phyloP scores from a whole-genome alignment of 495 filamentous ascomycete genomes.

The Penicillium dipodomyicola region DNA sequence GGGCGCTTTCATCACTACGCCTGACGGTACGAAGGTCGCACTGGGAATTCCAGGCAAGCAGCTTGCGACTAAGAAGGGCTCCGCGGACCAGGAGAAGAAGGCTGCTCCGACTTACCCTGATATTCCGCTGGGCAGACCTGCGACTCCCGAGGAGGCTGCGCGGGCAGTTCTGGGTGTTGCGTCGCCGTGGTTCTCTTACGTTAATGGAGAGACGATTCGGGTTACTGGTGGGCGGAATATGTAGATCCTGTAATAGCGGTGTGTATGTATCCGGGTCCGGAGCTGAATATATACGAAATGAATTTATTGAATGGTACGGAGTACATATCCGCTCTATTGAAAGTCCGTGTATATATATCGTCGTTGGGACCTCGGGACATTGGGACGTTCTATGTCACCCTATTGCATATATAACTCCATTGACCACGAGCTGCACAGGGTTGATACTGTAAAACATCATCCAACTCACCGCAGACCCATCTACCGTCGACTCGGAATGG shows the following conservation, averaged over 20 bases:
- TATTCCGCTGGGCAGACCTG: constrained; percentile 74
- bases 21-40: constrained; percentile 73
- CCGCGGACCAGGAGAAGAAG: constrained; percentile 27
- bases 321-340: not conserved
- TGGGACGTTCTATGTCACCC: not conserved
- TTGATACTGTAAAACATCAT: constrained; percentile 1
- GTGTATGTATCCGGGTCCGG: not conserved
- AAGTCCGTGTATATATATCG: not conserved
- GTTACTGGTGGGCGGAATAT: constrained; percentile 84
- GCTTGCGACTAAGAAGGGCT: constrained; percentile 39
- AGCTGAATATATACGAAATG: not conserved
- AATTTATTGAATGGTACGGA: not conserved
- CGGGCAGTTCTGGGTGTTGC: constrained; percentile 75
- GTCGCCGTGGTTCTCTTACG: constrained; percentile 76
- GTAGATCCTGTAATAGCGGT: constrained; percentile 36
- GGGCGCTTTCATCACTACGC: constrained; percentile 70
- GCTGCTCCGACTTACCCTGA: constrained; percentile 49
- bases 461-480: not conserved
- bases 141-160: constrained; percentile 75
- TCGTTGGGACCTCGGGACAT: not conserved
- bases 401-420: not conserved
- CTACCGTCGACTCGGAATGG: constrained; percentile 4
- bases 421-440: not conserved
- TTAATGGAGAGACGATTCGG: constrained; percentile 78
- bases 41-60: constrained; percentile 70